A percentile compares a stretch with the other conserved stretches of the same genome.
phyloP scores from a whole-genome alignment of 169 alveolate species.

The Perkinsus chesapeaki region DNA sequence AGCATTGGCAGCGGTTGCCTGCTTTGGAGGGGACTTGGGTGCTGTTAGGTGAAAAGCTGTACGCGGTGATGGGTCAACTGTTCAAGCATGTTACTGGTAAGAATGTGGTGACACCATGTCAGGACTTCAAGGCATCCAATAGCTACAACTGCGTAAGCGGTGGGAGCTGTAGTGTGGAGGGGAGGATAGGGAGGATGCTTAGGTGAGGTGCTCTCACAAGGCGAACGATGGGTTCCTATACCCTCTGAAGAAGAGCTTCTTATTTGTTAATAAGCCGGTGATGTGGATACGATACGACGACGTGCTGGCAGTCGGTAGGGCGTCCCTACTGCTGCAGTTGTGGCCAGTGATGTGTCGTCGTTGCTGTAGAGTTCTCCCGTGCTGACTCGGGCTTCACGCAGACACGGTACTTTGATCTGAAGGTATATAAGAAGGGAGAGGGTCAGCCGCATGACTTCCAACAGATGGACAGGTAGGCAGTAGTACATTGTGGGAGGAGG shows the following conservation, averaged over 20 bases:
- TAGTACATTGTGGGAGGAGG: not conserved
- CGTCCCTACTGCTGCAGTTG: not conserved
- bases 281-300: constrained; percentile 56
- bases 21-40: not conserved
- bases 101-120: not conserved
- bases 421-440: constrained; percentile 29
- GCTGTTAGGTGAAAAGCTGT: not conserved
- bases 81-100: not conserved
- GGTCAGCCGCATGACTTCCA: constrained; percentile 52
- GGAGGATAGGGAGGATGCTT: not conserved
- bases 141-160: constrained; percentile 36
- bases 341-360: not conserved
- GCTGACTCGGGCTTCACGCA: constrained; percentile 43
- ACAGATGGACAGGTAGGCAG: not conserved
- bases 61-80: not conserved
- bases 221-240: constrained; percentile 74
- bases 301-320: constrained; percentile 21
- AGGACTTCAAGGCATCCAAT: constrained; percentile 40
- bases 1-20: not conserved
- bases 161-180: too few species aligned
- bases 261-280: constrained; percentile 71
- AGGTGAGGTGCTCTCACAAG: constrained; percentile 64
- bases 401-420: constrained; percentile 62
- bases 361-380: constrained; percentile 59
- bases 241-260: constrained; percentile 58